Conservation (phyloP, 352 stramenopile species). For the Globisporangium parvum region DNA sequence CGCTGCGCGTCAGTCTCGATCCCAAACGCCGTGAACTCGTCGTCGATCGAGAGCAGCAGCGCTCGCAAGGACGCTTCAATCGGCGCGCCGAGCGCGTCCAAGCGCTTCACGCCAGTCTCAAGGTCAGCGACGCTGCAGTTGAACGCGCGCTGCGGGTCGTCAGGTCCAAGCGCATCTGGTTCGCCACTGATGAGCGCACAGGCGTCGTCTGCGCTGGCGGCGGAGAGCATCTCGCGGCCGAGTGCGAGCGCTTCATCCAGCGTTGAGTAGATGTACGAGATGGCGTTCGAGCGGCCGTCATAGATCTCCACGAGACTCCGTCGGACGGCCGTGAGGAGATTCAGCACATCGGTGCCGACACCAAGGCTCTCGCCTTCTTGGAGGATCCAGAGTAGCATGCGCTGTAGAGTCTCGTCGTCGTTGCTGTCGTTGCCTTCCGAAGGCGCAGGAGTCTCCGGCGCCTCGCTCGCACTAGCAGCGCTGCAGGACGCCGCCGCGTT, state of each 20-base stretch:
- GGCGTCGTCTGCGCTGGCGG: slow-evolving; percentile 11
- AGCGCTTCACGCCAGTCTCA: slow-evolving; percentile 20
- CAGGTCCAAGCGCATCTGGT: slow-evolving; percentile 13
- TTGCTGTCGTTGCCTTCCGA: not conserved
- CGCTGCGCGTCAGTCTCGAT: slow-evolving; percentile 61
- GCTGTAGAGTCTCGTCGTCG: slow-evolving; percentile 14
- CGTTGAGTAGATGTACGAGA: slow-evolving; percentile 35
- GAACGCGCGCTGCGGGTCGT: slow-evolving; percentile 9
- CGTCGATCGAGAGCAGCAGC: slow-evolving; percentile 56
- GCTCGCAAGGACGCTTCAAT: slow-evolving; percentile 35
- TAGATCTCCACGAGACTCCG: slow-evolving; percentile 36
- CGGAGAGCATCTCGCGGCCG: slow-evolving; percentile 19
- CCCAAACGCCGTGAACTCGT: slow-evolving; percentile 63
- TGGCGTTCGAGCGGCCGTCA: slow-evolving; percentile 29
- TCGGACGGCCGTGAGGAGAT: slow-evolving; percentile 19
- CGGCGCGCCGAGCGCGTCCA: slow-evolving; percentile 30
- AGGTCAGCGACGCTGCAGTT: slow-evolving; percentile 30
- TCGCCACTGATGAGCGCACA: slow-evolving; percentile 1
- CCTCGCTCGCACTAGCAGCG: not conserved
- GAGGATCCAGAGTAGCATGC: slow-evolving; percentile 28
- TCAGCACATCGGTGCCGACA: slow-evolving; percentile 31
- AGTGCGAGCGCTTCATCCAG: slow-evolving; percentile 44
- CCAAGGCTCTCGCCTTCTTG: slow-evolving; percentile 40
- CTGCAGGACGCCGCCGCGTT: not conserved
- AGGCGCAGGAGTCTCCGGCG: not conserved